Base-by-base conservation (phyloP, 2,329 filamentous ascomycete genomes). In the Fusarium graminum region DNA sequence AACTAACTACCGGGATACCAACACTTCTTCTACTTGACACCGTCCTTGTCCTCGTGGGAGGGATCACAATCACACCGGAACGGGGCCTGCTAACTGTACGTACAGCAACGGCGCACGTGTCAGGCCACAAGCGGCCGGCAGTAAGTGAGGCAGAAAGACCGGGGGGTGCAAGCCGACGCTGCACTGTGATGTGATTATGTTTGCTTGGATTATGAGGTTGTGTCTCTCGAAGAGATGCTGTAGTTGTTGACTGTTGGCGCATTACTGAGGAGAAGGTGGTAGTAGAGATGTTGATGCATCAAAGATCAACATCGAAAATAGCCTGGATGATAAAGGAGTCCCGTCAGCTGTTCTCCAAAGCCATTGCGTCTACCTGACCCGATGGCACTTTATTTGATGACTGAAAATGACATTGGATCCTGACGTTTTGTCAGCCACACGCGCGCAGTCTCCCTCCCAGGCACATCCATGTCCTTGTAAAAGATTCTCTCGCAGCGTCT, bases 71-170 rank as follows among this genome's bases (percentile, higher is more conserved):
- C 22, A 22, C 22, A 22, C 55, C 38, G 19, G 34, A 46, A 50
- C 38, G 54, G 57, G 59, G 16, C 47, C 56, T 45, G 28, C 32
- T 45, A 22, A 22, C 22, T 22, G 22, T 22, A 62, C 67, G 64
- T 65, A 70, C 65, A 59, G 40, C 56, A 55, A 52, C 45, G 72
- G 72, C 69, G 75, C 74, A 76, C 74, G 74, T 77, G 75, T 77
- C 74, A 76, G 69, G 65, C 73, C 60, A 72, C 64, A 52, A 70
- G 63, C 65, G 73, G 72, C 53, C 53, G 52, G 65, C 46, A 65
- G 56, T 60, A 44, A 60, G 49, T 41, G 46, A 67, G 57, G 57
- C 46, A 60, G 56, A 52, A 50, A 16, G 49, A 19, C 44, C 55
- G 34, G 50, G 51, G 46, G 19, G 52, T 22, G 30, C 36, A 34